These are phyloP conservation scores for Fusarium beomiforme DNA, from an alignment of 2,329 filamentous ascomycete genomes.

Conservation along the genomic window DNA sequence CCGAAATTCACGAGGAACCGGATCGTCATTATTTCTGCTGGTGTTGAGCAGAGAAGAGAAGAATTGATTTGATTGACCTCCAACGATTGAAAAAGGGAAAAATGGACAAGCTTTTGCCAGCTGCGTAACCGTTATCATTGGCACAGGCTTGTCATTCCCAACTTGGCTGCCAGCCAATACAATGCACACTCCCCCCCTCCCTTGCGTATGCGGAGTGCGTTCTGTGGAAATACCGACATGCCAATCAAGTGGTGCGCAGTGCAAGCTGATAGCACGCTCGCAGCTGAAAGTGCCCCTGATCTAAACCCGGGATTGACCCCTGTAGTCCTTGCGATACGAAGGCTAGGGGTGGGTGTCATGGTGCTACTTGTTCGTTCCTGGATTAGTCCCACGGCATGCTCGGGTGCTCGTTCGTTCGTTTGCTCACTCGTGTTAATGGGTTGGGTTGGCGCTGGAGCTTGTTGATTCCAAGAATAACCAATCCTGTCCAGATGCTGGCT, in stretches of 20 bases:
- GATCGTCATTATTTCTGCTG: slow-evolving; percentile 47
- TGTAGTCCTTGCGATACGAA: slow-evolving; percentile 26
- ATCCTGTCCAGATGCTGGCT: neutral
- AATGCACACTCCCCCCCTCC: slow-evolving; percentile 1
- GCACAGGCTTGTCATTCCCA: slow-evolving; percentile 10
- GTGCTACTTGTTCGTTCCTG: slow-evolving; percentile 2
- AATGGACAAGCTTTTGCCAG: slow-evolving; percentile 17
- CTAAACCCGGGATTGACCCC: slow-evolving; percentile 15
- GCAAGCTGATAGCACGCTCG: slow-evolving; percentile 17
- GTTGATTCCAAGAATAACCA: slow-evolving; percentile 23
- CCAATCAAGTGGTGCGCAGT: slow-evolving; percentile 21
- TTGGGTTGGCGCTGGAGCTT: slow-evolving; percentile 1
- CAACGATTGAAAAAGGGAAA: neutral
- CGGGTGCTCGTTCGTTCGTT: neutral
- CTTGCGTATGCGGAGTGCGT: slow-evolving; percentile 7
- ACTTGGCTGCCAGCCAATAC: neutral
- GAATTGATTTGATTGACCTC: neutral
- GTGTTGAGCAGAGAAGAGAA: neutral
- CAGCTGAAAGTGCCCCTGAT: slow-evolving; percentile 36
- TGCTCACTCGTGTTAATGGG: neutral
- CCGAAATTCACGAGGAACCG: slow-evolving; percentile 60
- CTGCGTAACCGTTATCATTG: slow-evolving; percentile 5
- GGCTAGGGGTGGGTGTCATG: neutral
- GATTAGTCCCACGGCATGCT: slow-evolving; percentile 6
- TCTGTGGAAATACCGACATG: slow-evolving; percentile 14